Evolutionary conservation across 768 basidiomycete species (phyloP), one percentile per base, ranked within the genome.

Genomic region (Porpolomopsis calyptriformis): DNA sequence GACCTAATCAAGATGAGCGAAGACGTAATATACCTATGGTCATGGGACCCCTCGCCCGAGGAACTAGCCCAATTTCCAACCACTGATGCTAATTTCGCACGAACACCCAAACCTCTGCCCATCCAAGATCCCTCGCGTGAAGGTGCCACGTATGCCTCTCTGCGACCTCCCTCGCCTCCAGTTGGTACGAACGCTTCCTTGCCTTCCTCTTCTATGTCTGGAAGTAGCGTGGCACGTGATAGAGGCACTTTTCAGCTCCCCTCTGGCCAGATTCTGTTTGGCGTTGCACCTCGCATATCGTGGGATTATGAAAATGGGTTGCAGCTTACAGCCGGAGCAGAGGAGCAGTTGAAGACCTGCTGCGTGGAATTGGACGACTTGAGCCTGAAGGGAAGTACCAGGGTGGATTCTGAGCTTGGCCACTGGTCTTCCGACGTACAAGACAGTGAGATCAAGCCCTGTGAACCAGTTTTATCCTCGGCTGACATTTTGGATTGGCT

Each of bases 11-110:
- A 3, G 19, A 40, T 51, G 27, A 40, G 40, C 9, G 19, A 4
- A 23, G 33, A 42, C 8, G 47, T 51, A 29, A 47, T 47, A 20
- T 16, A 12, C n/a, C 40, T 51, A 24, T 51, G 49, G 49, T 47
- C 41, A 11, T 51, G 46, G 46, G 49, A 51, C 20, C 49, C 49
- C 19, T 37, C 45, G 24, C 34, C 23, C 10, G 36, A 20, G 16
- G 45, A 38, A 34, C 14, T 46, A 18, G 45, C 11, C 14, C 36
- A 29, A 20, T 36, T 22, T 20, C 11, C 33, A 46, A 37, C 24
- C 16, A 36, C n/a, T 38, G 22, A 7, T 23, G 14, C 26, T 34
- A 33, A 34, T 23, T 14, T 10, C 18, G 23, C 12, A 22, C 33
- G 45, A 27, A 38, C 34, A 38, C 36, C 45, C 24, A 19, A 46